Conservation (phyloP, 148 eudicot species). For the Rhododendron henanense region DNA sequence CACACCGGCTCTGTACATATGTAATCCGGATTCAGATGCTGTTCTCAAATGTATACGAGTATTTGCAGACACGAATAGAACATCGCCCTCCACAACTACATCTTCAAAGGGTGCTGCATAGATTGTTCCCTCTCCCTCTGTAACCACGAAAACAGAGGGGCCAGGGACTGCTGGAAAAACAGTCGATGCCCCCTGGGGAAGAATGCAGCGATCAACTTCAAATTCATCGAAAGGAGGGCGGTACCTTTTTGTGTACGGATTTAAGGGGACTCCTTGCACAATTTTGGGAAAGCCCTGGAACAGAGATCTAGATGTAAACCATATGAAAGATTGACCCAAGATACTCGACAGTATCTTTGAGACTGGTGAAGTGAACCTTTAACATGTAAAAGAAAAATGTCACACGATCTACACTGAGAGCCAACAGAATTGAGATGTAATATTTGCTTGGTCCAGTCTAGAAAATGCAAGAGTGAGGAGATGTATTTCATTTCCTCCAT, state of each 20-base stretch:
- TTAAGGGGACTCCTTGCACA: constrained; percentile 49
- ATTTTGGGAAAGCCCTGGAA: constrained; percentile 72
- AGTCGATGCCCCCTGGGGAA: constrained; percentile 36
- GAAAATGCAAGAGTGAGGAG: background rate
- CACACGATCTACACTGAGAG: background rate
- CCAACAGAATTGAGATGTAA: background rate
- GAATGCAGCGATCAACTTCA: constrained; percentile 73
- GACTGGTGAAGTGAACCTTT: background rate
- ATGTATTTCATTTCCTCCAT: background rate
- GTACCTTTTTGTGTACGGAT: constrained; percentile 61
- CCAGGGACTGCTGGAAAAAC: constrained; percentile 52
- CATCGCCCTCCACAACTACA: constrained; percentile 55
- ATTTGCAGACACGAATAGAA: constrained; percentile 67
- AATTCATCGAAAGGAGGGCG: constrained; percentile 85
- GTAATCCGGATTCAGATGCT: constrained; percentile 35
- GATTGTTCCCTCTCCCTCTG: constrained; percentile 55
- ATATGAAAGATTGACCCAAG: background rate
- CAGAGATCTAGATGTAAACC: background rate
- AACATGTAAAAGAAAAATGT: background rate
- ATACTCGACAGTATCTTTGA: background rate
- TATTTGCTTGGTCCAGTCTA: background rate
- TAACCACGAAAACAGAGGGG: constrained; percentile 71
- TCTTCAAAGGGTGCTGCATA: constrained; percentile 27
- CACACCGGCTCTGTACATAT: constrained; percentile 78
- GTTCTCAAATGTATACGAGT: constrained; percentile 39